These are phyloP conservation scores for Drosera capensis DNA, from an alignment of 148 eudicot genomes.

Conservation along the genomic window DNA sequence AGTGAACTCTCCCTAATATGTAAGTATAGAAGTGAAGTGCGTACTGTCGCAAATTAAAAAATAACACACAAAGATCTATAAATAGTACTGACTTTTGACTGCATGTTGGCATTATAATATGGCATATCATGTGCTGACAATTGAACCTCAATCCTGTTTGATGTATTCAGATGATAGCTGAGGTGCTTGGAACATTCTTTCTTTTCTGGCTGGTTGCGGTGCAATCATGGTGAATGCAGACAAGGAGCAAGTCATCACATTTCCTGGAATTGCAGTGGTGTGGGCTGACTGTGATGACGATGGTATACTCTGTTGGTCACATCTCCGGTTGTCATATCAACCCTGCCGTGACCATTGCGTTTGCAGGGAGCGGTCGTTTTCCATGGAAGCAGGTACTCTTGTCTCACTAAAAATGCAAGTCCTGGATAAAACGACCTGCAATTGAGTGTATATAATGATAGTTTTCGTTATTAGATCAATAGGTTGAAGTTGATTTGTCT, in stretches of 20 bases:
- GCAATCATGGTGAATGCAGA: conserved; percentile 52
- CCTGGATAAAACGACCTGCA: not conserved
- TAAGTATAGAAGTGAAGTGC: too few relatives aligned
- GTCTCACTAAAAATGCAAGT: not conserved
- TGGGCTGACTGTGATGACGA: conserved; percentile 87
- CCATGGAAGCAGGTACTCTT: conserved; percentile 79
- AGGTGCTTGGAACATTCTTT: conserved; percentile 69
- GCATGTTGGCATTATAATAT: too few relatives aligned
- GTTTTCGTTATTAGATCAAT: not conserved
- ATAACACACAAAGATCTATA: too few relatives aligned
- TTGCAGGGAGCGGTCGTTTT: conserved; percentile 70
- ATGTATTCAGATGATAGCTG: conserved; percentile 44
- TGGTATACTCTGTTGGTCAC: conserved; percentile 43
- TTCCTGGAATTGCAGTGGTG: conserved; percentile 59
- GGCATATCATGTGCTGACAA: too few relatives aligned
- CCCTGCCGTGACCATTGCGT: conserved; percentile 92
- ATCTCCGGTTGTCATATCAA: conserved; percentile 97
- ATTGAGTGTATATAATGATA: not conserved
- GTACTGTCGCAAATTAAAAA: too few relatives aligned
- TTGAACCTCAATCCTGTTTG: too few relatives aligned
- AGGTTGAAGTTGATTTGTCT: not conserved
- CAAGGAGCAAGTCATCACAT: conserved; percentile 28
- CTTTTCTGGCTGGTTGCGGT: conserved; percentile 78
- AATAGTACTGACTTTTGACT: too few relatives aligned
- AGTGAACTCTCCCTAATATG: too few relatives aligned